Evolutionary conservation across 306 rosid species (phyloP), one percentile per base, ranked within the genome.

Genomic region (Prosopis cineraria): DNA sequence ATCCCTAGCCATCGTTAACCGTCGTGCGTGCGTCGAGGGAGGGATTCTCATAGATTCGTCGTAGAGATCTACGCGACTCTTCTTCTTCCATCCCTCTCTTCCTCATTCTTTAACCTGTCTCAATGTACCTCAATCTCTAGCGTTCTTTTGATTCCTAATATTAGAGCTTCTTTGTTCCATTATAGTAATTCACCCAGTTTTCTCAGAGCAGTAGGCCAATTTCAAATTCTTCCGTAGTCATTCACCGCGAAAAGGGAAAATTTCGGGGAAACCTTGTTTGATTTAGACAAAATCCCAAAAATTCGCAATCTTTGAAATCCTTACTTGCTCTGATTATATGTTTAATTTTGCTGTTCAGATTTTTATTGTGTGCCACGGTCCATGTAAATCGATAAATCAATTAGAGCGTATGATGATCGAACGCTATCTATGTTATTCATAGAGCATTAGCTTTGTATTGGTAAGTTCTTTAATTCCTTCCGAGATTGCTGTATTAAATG

Each of bases 331-430:
- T 40, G 63, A 20, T 30, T 70, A 64, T 56, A 33, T 47, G 73
- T 73, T 69, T 74, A 72, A 58, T 68, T 20, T 30, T 29, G 72
- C 14, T 75, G 53, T 22, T 17, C 19, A 36, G 44, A 10, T 79
- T 31, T 62, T 75, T 69, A 4, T 69, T 72, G 43, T 68, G 78
- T 55, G 31, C 8, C 78, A 68, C 79, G 79, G 63, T 13, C 70
- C 74, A 90, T 90, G 94, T 92, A 90, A 85, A 90, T 90, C 84
- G 92, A 88, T 52, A 84, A 84, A 73, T 90, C 94, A 77, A 90
- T 88, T 59, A 82, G 79, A 47, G 89, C 71, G 80, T 80, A 89
- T 64, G 82, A 84, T 43, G 90, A 90, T 82, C 83, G 86, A 66
- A 88, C 72, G 92, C 94, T 74, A 84, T 88, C 82, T 86, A 82